These are phyloP conservation scores for Thuja plicata DNA, from an alignment of 83 land plant genomes.

Conservation along the genomic window DNA sequence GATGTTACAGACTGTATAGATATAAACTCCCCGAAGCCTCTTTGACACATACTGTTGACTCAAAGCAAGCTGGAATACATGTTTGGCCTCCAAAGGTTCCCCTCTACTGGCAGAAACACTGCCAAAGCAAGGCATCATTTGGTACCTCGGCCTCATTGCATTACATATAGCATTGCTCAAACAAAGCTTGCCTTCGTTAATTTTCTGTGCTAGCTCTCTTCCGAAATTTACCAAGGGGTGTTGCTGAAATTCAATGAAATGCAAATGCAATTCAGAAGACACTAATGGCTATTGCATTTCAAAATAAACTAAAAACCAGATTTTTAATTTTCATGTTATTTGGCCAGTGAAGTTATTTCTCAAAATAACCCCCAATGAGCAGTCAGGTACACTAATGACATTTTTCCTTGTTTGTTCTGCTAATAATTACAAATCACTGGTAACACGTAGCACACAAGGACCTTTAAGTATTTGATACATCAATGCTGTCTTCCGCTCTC, in stretches of 20 bases:
- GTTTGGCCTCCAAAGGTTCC: constrained; percentile 24
- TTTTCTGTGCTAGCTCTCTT: background rate
- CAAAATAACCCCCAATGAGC: no score
- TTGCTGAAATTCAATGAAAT: background rate
- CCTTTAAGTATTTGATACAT: no score
- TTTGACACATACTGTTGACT: constrained; percentile 67
- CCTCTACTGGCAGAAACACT: constrained; percentile 3
- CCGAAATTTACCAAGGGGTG: background rate
- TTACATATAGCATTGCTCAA: background rate
- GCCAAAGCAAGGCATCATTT: constrained; percentile 24
- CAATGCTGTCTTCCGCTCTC: no score
- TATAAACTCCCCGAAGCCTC: constrained; percentile 76
- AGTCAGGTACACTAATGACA: no score
- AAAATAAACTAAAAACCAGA: background rate
- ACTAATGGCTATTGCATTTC: background rate
- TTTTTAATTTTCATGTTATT: no score
- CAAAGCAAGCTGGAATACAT: constrained; percentile 58
- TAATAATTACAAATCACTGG: no score
- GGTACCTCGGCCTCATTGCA: background rate
- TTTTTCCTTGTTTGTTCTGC: no score
- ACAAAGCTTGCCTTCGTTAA: background rate
- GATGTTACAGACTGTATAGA: constrained; percentile 90
- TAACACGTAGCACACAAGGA: no score
- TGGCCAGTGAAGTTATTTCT: no score
- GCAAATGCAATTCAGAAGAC: background rate